These are phyloP conservation scores for Gastroboletus turbinatus DNA, from an alignment of 1,284 basidiomycete genomes.

Conservation along the genomic window DNA sequence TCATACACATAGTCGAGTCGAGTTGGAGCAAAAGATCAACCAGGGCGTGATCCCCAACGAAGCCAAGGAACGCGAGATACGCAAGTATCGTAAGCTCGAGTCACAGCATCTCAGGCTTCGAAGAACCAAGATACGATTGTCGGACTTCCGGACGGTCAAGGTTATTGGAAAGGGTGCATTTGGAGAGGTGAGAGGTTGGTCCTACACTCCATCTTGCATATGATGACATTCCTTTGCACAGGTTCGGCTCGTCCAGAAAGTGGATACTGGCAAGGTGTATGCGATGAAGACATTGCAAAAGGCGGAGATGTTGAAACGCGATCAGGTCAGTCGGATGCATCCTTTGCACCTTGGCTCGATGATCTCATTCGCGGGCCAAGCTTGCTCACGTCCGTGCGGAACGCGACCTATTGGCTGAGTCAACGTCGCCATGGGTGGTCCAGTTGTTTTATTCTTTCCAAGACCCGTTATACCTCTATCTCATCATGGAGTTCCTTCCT, in stretches of 20 bases:
- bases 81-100: slow-evolving; percentile 89
- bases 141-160: slow-evolving; percentile 96
- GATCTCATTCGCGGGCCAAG: slow-evolving; percentile 41
- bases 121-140: slow-evolving; percentile 88
- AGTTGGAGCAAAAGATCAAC: slow-evolving; percentile 87
- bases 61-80: slow-evolving; percentile 88
- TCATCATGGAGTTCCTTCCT: slow-evolving; percentile 99
- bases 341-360: not conserved
- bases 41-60: slow-evolving; percentile 76
- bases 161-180: slow-evolving; percentile 99
- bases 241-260: slow-evolving; percentile 95
- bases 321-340: slow-evolving; percentile 67
- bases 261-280: slow-evolving; percentile 96
- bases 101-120: slow-evolving; percentile 88
- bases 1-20: slow-evolving; percentile 68
- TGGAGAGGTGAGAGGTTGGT: slow-evolving; percentile 69
- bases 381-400: slow-evolving; percentile 98
- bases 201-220: not conserved
- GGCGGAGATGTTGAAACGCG: slow-evolving; percentile 98
- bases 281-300: slow-evolving; percentile 99
- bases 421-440: slow-evolving; percentile 97
- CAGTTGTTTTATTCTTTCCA: slow-evolving; percentile 99
- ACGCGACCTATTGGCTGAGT: slow-evolving; percentile 95
- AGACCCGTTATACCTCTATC: slow-evolving; percentile 92
- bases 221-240: slow-evolving; percentile 29